Evolutionary conservation across 805 yeast genomes (phyloP).

Genomic region (Brettanomyces sp.): DNA sequence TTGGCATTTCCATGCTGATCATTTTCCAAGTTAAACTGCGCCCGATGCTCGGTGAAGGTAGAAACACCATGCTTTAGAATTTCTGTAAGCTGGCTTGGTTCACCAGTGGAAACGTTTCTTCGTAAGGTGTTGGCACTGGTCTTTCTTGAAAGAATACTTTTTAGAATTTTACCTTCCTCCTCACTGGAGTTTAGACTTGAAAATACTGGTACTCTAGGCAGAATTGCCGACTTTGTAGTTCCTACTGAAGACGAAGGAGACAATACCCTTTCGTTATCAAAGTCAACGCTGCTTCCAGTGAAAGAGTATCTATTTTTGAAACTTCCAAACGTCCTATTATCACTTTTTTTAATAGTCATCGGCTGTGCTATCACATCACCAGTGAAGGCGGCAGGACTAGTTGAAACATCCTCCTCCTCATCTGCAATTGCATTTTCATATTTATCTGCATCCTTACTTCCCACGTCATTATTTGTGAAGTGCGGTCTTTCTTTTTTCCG

Average conservation of each 20-base stretch:
- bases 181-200: constrained; percentile 2
- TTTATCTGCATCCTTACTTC: neutral
- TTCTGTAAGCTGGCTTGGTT: constrained; percentile 21
- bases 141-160: constrained; percentile 6
- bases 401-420: constrained; percentile 11
- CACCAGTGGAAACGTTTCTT: neutral
- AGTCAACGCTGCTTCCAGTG: constrained; percentile 24
- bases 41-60: neutral
- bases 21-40: neutral
- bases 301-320: constrained; percentile 19
- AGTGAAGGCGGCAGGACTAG: neutral
- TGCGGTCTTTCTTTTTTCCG: too few relatives aligned
- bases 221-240: constrained; percentile 10
- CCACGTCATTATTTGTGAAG: neutral
- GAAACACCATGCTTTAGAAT: constrained; percentile 11
- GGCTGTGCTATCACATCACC: neutral
- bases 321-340: constrained; percentile 5
- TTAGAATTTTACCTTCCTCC: constrained; percentile 6
- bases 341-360: neutral
- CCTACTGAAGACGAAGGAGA: constrained; percentile 12
- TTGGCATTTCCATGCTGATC: neutral
- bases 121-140: neutral
- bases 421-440: constrained; percentile 18
- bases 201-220: constrained; percentile 2
- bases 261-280: constrained; percentile 25